Conservation (phyloP, 1,284 basidiomycete genomes). For the Austroboletus olivaceoglutinosus region DNA sequence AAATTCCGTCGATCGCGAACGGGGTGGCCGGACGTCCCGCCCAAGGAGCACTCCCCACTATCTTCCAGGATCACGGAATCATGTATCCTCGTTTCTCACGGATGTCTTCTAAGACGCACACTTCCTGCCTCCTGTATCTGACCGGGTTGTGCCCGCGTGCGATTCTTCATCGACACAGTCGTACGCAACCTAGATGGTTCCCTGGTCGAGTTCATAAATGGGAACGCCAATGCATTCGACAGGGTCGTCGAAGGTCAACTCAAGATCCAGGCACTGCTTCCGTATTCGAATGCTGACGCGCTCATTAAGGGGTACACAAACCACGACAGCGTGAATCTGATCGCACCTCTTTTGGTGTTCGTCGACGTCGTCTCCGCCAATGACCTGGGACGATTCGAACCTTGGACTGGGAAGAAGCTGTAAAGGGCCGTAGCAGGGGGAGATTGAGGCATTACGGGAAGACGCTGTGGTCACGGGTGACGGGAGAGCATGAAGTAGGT, state of each 20-base stretch:
- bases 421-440: background rate
- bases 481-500: background rate
- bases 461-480: background rate
- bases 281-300: constrained; percentile 21
- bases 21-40: constrained; percentile 25
- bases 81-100: constrained; percentile 57
- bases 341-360: constrained; percentile 47
- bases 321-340: constrained; percentile 49
- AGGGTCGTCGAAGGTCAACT: constrained; percentile 20
- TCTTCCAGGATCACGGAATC: constrained; percentile 62
- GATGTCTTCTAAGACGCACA: constrained; percentile 48
- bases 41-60: constrained; percentile 56
- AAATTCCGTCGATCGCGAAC: background rate
- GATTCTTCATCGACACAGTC: constrained; percentile 58
- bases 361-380: constrained; percentile 25
- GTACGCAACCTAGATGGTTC: constrained; percentile 23
- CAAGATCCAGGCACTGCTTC: constrained; percentile 35
- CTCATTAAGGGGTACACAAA: constrained; percentile 41
- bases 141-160: constrained; percentile 57
- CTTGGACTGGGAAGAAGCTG: background rate
- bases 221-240: background rate
- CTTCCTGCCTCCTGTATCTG: constrained; percentile 45
- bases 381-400: background rate
- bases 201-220: background rate
- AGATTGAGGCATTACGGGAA: background rate